Base-by-base conservation (phyloP, 169 alveolate genomes). In the Eimeria tenella region DNA sequence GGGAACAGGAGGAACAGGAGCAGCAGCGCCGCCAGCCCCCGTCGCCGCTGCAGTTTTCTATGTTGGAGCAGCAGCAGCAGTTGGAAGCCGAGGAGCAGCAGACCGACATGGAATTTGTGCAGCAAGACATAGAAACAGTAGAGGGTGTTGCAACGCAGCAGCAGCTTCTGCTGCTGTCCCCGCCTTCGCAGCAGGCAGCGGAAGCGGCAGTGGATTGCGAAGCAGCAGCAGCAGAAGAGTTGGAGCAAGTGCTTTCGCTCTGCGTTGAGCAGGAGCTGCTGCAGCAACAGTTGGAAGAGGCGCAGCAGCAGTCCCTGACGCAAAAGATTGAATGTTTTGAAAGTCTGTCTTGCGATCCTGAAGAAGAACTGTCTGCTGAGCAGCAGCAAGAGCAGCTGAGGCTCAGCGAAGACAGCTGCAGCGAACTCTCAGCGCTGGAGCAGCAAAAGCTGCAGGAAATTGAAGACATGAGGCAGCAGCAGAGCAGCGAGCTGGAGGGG, bases 21-120 rank as follows among this genome's bases (percentile, higher is more conserved):
- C 75, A 56, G 4, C 77, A 58, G 50, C 90, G n/a, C 77, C 58
- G 75, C 8, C 62, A 9, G 4, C 5, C 70, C 52, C 88, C n/a
- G 88, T 55, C 88, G 19, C 71, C 50, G 60, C 88, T 52, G 63
- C 88, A 52, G 0, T 19, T 21, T 21, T 21, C 8, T 17, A 8
- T n/a, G 73, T n/a, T 53, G 88, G 71, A 79, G 73, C 70, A 56
- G 88, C 17, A 53, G 73, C 88, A 53, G 73, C 88, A 60, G 70
- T n/a, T 60, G n/a, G 70, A n/a, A 60, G n/a, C 70, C 23, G 23
- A 60, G 23, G 11, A 15, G 70, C 23, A 60, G 70, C 11, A 60
- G 15, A n/a, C 5, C 23, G 23, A 60, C 70, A 60, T 79, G 56
- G 71, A 79, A 53, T 52, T 21, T 21, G 71, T 53, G 13, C 73